phyloP scores from a whole-genome alignment of 371 early-diverging fungal genomes.

The Mucor piriformis region DNA sequence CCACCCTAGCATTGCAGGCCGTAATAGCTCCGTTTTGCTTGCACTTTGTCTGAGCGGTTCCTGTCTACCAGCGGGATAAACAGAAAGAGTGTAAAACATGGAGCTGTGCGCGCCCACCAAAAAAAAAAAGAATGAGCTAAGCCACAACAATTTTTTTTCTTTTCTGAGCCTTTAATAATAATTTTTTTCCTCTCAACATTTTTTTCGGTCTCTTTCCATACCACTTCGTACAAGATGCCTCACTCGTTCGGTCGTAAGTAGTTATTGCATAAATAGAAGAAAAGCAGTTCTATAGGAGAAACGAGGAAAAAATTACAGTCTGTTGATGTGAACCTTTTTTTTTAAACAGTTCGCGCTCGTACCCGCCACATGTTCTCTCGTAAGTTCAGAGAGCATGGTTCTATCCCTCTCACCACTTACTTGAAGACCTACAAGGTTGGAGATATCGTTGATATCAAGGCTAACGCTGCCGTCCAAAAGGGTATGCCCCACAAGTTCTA shows the following conservation, averaged over 20 bases:
- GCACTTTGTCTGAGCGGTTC: no score
- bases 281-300: neutral
- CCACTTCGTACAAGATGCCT: constrained; percentile 69
- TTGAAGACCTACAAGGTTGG: constrained; percentile 98
- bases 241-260: constrained; percentile 89
- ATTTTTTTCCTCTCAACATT: constrained; percentile 27
- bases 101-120: neutral
- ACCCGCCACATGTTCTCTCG: constrained; percentile 99
- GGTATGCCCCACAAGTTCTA: constrained; percentile 99
- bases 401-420: constrained; percentile 95
- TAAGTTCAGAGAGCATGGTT: constrained; percentile 95
- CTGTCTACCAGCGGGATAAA: no score
- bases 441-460: constrained; percentile 98
- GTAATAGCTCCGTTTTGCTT: no score
- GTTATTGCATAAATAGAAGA: neutral
- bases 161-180: constrained; percentile 22
- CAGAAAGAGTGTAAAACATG: no score
- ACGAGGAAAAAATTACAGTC: neutral
- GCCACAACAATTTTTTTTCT: constrained; percentile 31
- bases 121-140: constrained; percentile 6
- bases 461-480: constrained; percentile 94
- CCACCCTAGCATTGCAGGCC: no score
- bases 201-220: constrained; percentile 32
- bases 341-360: constrained; percentile 83
- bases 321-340: neutral